These are phyloP conservation scores for Rhytidiadelphus loreus DNA, from an alignment of 225 moss, liverwort and hornwort genomes.

Conservation along the genomic window DNA sequence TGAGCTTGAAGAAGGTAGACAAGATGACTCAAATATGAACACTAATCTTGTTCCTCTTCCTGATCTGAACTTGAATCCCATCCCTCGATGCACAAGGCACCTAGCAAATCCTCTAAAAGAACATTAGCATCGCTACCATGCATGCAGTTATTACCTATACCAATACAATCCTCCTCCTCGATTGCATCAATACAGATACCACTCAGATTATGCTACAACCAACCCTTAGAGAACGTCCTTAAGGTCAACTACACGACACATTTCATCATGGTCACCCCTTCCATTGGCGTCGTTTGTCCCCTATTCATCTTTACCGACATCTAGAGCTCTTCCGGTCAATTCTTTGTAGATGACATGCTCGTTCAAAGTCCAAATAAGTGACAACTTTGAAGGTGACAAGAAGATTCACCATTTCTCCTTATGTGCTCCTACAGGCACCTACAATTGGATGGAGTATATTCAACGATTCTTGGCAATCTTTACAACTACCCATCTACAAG, in stretches of 20 bases:
- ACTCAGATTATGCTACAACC: conserved; percentile 23
- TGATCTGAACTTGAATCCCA: background rate
- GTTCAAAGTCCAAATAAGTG: conserved; percentile 23
- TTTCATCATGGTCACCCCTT: conserved; percentile 15
- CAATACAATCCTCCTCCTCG: conserved; percentile 22
- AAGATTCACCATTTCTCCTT: conserved; percentile 17
- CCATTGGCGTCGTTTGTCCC: background rate
- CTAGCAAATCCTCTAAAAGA: conserved; percentile 11
- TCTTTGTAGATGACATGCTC: conserved; percentile 2
- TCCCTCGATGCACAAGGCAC: conserved; percentile 13
- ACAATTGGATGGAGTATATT: conserved; percentile 32
- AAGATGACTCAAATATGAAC: background rate
- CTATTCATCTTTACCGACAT: conserved; percentile 25
- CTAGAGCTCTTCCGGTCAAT: conserved; percentile 28
- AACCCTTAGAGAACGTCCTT: conserved; percentile 16
- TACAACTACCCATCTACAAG: conserved; percentile 40
- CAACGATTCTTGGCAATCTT: conserved; percentile 17
- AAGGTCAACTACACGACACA: conserved; percentile 30
- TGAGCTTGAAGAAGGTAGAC: background rate
- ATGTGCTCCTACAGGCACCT: background rate
- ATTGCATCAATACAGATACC: conserved; percentile 23
- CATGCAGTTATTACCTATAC: conserved; percentile 17
- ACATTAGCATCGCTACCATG: conserved; percentile 26
- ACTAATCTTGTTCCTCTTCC: background rate
- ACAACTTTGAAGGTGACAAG: conserved; percentile 21